Evolutionary conservation across 371 early-diverging fungal species (phyloP), one percentile per base, ranked within the genome.

Genomic region (Aphelidium insulamus): DNA sequence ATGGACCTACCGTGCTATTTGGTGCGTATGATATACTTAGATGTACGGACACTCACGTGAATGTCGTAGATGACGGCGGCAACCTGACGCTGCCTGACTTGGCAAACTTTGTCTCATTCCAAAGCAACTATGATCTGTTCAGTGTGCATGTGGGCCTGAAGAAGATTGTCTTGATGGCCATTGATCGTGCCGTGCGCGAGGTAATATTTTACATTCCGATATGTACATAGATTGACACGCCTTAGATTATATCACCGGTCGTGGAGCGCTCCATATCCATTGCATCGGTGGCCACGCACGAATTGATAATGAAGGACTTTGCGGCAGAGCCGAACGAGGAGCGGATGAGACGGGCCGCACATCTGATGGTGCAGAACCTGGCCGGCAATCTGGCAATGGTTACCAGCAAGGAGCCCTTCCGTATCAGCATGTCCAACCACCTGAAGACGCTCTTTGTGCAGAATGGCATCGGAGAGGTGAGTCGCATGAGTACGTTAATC

Each of bases 271-370:
- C 91, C 2, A 81, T 92, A 0, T 69, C 74, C 0, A 91, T 92
- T 49, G 92, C 92, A 0, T 66, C 68, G 2, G 72, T 82, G 17
- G 75, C 87, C 11, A 88, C 90, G 0, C 64, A 77, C 2, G 94
- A 90, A 34, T 55, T 92, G 15, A 62, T 91, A 20, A 48, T 71
- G 28, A 90, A 92, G 50, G 97, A 97, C 44, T 92, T 94, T 54
- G 75, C 77, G 0, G 61, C 77, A 45, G 92, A 94, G 49, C 68
- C 81, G 1, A 79, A 86, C 44, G 92, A 91, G 44, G 76, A 77
- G 31, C 73, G 74, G 46, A 71, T 92, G 72, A 62, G 81, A 27
- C 72, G 78, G 28, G 81, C 97, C 2, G 88, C 91, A 4, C 83
- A 85, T 44, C 41, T 73, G 30, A 97, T 97, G 92, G 85, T 72